phyloP scores from a whole-genome alignment of 331 rosid species.

The Rhamnella rubrinervis region DNA sequence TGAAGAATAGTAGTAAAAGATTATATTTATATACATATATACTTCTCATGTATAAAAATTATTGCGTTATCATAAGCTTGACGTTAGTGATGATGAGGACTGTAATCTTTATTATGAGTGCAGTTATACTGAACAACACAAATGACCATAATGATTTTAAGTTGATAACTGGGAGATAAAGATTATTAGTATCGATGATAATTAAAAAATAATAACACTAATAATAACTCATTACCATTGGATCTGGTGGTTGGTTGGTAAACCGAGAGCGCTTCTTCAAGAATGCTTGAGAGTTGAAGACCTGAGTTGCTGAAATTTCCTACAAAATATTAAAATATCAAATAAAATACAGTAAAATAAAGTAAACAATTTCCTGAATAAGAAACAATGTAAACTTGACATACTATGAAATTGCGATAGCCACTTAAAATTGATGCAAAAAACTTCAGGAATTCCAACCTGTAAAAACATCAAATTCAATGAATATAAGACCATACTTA shows the following conservation, averaged over 20 bases:
- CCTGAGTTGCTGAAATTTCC: constrained; percentile 78
- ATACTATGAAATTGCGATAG: constrained; percentile 92
- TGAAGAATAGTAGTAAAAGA: not conserved
- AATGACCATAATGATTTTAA: not conserved
- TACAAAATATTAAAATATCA: constrained; percentile 34
- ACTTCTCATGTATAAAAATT: too few species aligned
- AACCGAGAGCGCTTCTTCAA: constrained; percentile 86
- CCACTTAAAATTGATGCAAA: constrained; percentile 95
- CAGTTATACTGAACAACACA: too few species aligned
- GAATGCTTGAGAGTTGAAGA: constrained; percentile 88
- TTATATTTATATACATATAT: not conserved
- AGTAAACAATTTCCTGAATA: not conserved
- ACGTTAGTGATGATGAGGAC: too few species aligned
- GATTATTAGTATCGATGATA: constrained; percentile 17
- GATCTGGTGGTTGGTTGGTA: constrained; percentile 82
- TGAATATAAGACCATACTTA: not conserved
- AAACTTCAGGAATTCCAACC: constrained; percentile 91
- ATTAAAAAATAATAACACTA: not conserved
- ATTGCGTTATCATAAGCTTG: too few species aligned
- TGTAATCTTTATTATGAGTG: too few species aligned
- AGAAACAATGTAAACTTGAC: constrained; percentile 31
- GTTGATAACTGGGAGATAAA: constrained; percentile 23
- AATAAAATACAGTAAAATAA: constrained; percentile 21
- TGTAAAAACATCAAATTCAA: constrained; percentile 42
- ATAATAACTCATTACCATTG: constrained; percentile 61